These are phyloP conservation scores for Ceriops tagal DNA, from an alignment of 345 rosid genomes.

Conservation along the genomic window DNA sequence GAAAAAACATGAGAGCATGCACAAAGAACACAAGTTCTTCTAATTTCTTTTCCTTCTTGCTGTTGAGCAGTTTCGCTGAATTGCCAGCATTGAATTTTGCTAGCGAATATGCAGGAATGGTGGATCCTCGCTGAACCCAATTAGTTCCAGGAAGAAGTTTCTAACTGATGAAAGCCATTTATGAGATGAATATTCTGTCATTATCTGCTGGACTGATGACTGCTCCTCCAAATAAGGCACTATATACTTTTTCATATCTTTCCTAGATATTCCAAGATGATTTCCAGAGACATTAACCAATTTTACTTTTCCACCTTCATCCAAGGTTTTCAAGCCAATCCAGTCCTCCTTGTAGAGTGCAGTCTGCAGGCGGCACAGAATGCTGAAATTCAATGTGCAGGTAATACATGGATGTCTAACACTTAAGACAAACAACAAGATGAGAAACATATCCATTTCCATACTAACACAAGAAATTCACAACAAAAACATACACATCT, in stretches of 20 bases:
- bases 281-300: slow-evolving; percentile 55
- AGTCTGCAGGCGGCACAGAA: slow-evolving; percentile 37
- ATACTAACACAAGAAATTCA: too few species aligned
- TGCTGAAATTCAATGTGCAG: background rate
- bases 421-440: background rate
- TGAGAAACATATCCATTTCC: too few species aligned
- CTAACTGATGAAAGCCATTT: slow-evolving; percentile 32
- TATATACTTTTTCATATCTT: slow-evolving; percentile 58
- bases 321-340: slow-evolving; percentile 64
- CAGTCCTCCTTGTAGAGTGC: slow-evolving; percentile 58
- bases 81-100: background rate
- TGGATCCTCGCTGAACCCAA: slow-evolving; percentile 27
- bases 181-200: slow-evolving; percentile 22
- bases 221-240: slow-evolving; percentile 55
- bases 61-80: too few species aligned
- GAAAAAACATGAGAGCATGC: too few species aligned
- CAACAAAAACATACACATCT: too few species aligned
- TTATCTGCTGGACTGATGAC: slow-evolving; percentile 11
- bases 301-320: slow-evolving; percentile 68
- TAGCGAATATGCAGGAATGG: slow-evolving; percentile 22
- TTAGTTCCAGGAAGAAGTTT: slow-evolving; percentile 28
- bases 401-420: background rate
- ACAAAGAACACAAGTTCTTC: too few species aligned
- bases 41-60: too few species aligned
- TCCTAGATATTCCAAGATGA: slow-evolving; percentile 50